Percentiles rank a stretch among this genome's conserved stretches.
Evolutionary conservation across 2,329 filamentous ascomycete species (phyloP).

Genomic region (Allantophomopsis cytisporea): DNA sequence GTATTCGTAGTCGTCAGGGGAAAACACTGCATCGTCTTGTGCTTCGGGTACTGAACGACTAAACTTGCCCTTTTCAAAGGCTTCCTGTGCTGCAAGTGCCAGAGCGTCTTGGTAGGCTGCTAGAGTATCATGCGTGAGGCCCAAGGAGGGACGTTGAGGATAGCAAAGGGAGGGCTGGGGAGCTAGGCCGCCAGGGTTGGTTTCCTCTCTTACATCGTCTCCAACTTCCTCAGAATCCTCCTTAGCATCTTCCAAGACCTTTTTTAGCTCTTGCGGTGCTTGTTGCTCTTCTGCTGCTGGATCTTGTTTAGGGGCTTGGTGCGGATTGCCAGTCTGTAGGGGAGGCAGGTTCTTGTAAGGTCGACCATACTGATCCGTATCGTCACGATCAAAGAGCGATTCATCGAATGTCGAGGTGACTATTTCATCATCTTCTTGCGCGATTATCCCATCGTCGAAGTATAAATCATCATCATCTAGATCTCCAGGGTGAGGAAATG

Average conservation of each 20-base stretch:
- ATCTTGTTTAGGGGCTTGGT: not conserved
- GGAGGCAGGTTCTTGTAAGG: slow-evolving; percentile 20
- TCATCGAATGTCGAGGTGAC: slow-evolving; percentile 54
- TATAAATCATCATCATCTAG: slow-evolving; percentile 49
- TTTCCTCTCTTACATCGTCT: not conserved
- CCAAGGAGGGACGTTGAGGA: slow-evolving; percentile 7
- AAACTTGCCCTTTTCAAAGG: slow-evolving; percentile 65
- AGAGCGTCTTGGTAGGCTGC: slow-evolving; percentile 74
- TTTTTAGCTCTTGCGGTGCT: not conserved
- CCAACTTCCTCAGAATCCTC: not conserved
- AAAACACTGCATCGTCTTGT: slow-evolving; percentile 20
- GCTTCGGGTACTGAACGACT: slow-evolving; percentile 27
- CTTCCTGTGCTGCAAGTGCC: slow-evolving; percentile 66
- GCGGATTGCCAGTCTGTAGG: too few relatives aligned
- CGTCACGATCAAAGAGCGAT: slow-evolving; percentile 57
- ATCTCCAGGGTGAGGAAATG: slow-evolving; percentile 6
- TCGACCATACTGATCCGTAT: slow-evolving; percentile 47
- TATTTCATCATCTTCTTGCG: slow-evolving; percentile 26
- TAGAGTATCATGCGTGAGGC: slow-evolving; percentile 40
- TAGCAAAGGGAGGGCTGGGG: slow-evolving; percentile 12
- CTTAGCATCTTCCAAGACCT: too few relatives aligned
- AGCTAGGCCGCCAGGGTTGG: slow-evolving; percentile 4
- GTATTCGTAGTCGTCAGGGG: slow-evolving; percentile 14
- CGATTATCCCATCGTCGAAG: slow-evolving; percentile 48
- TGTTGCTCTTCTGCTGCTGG: not conserved